These are phyloP conservation scores for Cutaneotrichosporon cyanovorans DNA, from an alignment of 1,284 basidiomycete species.

Conservation along the genomic window DNA sequence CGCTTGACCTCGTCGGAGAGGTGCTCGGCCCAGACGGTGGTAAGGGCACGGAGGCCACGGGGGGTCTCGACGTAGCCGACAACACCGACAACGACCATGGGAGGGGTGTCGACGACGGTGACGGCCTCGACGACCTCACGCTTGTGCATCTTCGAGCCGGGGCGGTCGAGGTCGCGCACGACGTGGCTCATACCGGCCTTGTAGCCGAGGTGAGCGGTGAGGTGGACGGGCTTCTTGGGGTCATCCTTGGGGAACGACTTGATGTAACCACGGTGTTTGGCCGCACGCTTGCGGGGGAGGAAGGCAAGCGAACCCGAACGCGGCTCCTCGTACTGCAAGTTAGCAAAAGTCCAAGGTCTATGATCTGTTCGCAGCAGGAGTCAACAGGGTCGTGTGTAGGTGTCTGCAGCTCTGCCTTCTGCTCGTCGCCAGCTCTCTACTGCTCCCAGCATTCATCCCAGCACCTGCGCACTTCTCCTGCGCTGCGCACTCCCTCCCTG, in stretches of 20 bases:
- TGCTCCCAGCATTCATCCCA: no score
- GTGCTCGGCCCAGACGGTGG: constrained; percentile 62
- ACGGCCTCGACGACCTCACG: constrained; percentile 98
- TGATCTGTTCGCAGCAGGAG: no score
- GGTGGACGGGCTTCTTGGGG: constrained; percentile 97
- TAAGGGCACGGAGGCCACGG: constrained; percentile 83
- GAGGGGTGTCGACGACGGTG: constrained; percentile 92
- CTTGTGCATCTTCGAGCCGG: constrained; percentile 99
- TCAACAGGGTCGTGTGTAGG: no score
- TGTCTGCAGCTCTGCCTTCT: no score
- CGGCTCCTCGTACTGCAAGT: constrained; percentile 77
- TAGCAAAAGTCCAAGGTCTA: constrained; percentile 4
- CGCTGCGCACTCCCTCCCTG: no score
- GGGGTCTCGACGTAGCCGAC: constrained; percentile 99
- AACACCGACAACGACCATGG: constrained; percentile 94
- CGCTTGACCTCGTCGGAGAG: constrained; percentile 81
- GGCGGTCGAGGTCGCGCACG: constrained; percentile 97
- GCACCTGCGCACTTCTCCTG: no score
- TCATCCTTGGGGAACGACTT: constrained; percentile 99
- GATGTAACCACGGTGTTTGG: constrained; percentile 93
- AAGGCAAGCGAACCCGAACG: constrained; percentile 79
- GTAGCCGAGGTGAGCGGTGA: constrained; percentile 98
- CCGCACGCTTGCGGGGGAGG: constrained; percentile 85
- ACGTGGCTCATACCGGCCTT: constrained; percentile 99
- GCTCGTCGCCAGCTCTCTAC: no score